Conservation (phyloP, 495 filamentous ascomycete species). For the Neurospora sp. region DNA sequence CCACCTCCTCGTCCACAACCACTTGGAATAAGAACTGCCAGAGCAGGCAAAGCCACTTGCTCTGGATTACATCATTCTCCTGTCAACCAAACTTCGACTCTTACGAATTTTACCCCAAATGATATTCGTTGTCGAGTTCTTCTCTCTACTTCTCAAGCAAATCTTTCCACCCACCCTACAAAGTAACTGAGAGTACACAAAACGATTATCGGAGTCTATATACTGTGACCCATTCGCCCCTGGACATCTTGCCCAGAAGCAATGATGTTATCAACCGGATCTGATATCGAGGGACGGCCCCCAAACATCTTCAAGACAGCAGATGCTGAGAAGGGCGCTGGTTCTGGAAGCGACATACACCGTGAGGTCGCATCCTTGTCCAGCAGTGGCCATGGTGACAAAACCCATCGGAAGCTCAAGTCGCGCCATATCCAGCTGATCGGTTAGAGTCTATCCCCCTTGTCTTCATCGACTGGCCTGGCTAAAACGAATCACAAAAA, state of each 20-base stretch:
- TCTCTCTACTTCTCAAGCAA: conserved; percentile 33
- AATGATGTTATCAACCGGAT: conserved; percentile 1
- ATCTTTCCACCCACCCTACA: conserved; percentile 5
- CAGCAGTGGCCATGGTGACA: conserved; percentile 7
- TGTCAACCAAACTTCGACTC: not conserved
- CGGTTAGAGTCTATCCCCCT: conserved; percentile 17
- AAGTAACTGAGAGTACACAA: not conserved
- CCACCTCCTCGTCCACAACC: not conserved
- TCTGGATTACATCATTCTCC: not conserved
- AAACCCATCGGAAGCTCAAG: conserved; percentile 35
- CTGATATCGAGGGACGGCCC: conserved; percentile 2
- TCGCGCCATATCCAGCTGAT: conserved; percentile 44
- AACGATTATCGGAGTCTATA: not conserved
- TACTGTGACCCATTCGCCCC: not conserved
- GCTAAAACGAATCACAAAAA: conserved; percentile 35
- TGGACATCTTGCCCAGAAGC: no score
- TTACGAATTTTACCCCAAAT: conserved; percentile 10
- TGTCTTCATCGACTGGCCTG: not conserved
- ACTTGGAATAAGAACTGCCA: not conserved
- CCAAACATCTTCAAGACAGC: not conserved
- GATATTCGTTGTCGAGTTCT: conserved; percentile 33
- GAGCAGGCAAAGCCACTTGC: not conserved
- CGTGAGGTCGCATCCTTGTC: not conserved
- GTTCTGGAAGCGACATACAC: not conserved
- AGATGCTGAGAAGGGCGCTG: conserved; percentile 8